phyloP scores from a whole-genome alignment of 2,329 filamentous ascomycete species.

The Penicillium sp. region DNA sequence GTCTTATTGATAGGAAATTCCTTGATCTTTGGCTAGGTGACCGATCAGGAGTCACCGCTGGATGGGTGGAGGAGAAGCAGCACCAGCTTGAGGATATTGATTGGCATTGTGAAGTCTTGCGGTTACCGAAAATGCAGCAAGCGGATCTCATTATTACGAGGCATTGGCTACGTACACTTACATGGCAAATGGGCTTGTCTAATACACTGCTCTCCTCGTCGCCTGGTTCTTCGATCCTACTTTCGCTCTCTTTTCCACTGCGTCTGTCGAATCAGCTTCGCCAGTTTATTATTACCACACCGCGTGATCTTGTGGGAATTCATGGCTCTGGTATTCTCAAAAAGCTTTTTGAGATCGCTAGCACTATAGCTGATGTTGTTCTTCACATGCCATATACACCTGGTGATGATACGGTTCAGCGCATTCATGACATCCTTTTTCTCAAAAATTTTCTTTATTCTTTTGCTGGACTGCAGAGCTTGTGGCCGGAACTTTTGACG shows the following conservation, averaged over 20 bases:
- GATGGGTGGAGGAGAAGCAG: constrained; percentile 50
- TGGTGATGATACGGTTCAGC: constrained; percentile 47
- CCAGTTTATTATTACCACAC: constrained; percentile 44
- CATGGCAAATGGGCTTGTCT: constrained; percentile 54
- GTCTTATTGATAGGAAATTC: constrained; percentile 47
- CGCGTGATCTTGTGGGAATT: constrained; percentile 51
- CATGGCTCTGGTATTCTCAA: constrained; percentile 60
- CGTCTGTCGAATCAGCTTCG: constrained; percentile 47
- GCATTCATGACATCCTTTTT: constrained; percentile 57
- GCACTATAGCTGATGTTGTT: constrained; percentile 60
- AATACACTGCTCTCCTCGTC: constrained; percentile 46
- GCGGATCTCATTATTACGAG: constrained; percentile 53
- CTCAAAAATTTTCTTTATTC: constrained; percentile 54
- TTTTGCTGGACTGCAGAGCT: constrained; percentile 50
- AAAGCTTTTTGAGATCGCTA: constrained; percentile 62
- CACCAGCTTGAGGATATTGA: constrained; percentile 44
- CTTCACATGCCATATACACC: constrained; percentile 53
- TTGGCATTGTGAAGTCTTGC: constrained; percentile 40
- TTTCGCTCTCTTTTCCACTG: constrained; percentile 49
- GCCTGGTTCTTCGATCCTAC: constrained; percentile 18
- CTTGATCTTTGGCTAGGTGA: constrained; percentile 47
- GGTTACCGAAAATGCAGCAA: constrained; percentile 46
- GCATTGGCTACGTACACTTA: constrained; percentile 51
- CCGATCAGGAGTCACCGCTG: constrained; percentile 37
- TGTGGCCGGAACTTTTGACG: constrained; percentile 47